phyloP scores from a whole-genome alignment of 1,139 yeast genomes.

The Geotrichum restrictum region DNA sequence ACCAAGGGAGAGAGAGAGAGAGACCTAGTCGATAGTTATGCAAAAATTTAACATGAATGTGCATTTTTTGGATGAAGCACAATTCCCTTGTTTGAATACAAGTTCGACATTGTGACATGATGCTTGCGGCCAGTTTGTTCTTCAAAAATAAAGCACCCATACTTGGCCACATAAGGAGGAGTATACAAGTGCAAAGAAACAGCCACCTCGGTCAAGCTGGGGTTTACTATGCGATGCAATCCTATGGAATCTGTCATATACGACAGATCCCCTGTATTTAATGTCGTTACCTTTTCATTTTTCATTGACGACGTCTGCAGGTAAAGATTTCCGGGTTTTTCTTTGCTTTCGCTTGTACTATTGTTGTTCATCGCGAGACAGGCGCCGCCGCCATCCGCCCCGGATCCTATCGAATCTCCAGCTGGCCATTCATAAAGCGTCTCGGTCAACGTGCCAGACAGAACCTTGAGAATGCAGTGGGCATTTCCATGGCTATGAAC shows the following conservation, averaged over 20 bases:
- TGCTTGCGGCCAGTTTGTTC: conserved; percentile 50
- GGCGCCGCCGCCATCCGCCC: too few relatives aligned
- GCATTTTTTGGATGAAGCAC: neutral
- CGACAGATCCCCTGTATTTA: conserved; percentile 51
- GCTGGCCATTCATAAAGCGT: conserved; percentile 55
- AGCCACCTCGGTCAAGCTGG: conserved; percentile 47
- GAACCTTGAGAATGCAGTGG: conserved; percentile 54
- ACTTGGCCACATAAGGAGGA: conserved; percentile 70
- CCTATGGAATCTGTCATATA: conserved; percentile 68
- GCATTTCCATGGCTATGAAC: conserved; percentile 78
- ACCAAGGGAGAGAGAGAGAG: too few relatives aligned
- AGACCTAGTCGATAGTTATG: too few relatives aligned
- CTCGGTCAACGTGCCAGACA: conserved; percentile 59
- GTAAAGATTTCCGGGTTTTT: conserved; percentile 20
- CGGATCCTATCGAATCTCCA: too few relatives aligned
- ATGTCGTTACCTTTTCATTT: conserved; percentile 36
- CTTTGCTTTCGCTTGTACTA: conserved; percentile 12
- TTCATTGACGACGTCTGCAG: conserved; percentile 24
- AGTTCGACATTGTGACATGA: conserved; percentile 58
- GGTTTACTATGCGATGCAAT: conserved; percentile 60
- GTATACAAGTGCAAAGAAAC: conserved; percentile 71
- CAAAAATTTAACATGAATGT: conserved; percentile 1
- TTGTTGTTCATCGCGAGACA: conserved; percentile 12
- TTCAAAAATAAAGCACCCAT: conserved; percentile 62
- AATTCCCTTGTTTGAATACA: conserved; percentile 60